phyloP scores from a whole-genome alignment of 2,329 filamentous ascomycete genomes.

The Aphanoascus verrucosus region DNA sequence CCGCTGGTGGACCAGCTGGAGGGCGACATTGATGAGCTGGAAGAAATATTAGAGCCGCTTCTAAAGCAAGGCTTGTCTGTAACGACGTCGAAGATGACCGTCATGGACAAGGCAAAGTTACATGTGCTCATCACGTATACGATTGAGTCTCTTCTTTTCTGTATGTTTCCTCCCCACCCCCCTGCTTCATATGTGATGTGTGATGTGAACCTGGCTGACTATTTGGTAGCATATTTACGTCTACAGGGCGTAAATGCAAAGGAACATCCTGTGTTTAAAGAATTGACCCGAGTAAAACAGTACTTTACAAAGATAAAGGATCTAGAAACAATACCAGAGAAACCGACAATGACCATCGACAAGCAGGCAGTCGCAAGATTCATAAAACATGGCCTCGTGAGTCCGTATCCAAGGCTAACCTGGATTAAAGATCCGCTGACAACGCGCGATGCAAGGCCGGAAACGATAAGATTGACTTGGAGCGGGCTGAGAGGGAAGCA shows the following conservation, averaged over 20 bases:
- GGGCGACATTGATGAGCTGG: slow-evolving; percentile 66
- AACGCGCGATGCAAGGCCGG: slow-evolving; percentile 27
- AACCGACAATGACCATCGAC: slow-evolving; percentile 52
- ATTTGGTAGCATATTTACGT: slow-evolving; percentile 54
- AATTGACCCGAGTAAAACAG: slow-evolving; percentile 75
- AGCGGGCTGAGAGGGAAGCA: slow-evolving; percentile 41
- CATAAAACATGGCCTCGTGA: slow-evolving; percentile 67
- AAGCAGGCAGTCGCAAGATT: slow-evolving; percentile 71
- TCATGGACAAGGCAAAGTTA: slow-evolving; percentile 92
- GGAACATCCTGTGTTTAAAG: slow-evolving; percentile 71
- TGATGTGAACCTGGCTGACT: neutral
- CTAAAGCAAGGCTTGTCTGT: slow-evolving; percentile 54
- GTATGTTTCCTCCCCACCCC: slow-evolving; percentile 37
- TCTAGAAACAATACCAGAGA: slow-evolving; percentile 52
- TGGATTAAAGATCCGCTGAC: neutral
- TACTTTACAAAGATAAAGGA: slow-evolving; percentile 88
- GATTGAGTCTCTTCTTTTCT: slow-evolving; percentile 82
- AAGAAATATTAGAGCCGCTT: slow-evolving; percentile 64
- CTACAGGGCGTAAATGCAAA: slow-evolving; percentile 73
- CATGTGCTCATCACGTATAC: slow-evolving; percentile 81
- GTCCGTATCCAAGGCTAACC: slow-evolving; percentile 18
- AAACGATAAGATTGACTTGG: slow-evolving; percentile 43
- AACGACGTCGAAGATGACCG: slow-evolving; percentile 64
- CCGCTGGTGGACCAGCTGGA: slow-evolving; percentile 64
- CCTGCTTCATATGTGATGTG: neutral